Conservation (phyloP, 1,284 basidiomycete genomes). For the Moesziomyces parantarcticus region DNA sequence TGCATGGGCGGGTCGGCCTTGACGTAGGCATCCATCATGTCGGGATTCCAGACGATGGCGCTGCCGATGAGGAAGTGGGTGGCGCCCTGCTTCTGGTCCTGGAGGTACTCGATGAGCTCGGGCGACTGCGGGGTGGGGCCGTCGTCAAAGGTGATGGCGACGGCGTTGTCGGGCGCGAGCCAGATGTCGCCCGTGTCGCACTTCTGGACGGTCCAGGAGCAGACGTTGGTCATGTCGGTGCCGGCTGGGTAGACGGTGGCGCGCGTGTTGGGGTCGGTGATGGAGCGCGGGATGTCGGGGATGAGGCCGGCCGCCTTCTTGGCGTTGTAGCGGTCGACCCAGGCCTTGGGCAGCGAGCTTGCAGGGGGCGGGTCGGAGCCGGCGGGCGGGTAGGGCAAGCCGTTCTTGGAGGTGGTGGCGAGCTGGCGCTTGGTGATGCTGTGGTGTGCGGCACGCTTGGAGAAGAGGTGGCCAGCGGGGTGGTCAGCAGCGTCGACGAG, state of each 20-base stretch:
- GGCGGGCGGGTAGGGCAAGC: slow-evolving; percentile 54
- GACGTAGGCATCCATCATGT: slow-evolving; percentile 72
- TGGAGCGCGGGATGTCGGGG: slow-evolving; percentile 75
- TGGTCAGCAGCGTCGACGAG: slow-evolving; percentile 40
- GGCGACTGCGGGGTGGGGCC: slow-evolving; percentile 73
- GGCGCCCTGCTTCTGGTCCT: slow-evolving; percentile 72
- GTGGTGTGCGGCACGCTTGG: slow-evolving; percentile 37
- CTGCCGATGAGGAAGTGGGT: slow-evolving; percentile 87
- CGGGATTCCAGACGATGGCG: slow-evolving; percentile 75
- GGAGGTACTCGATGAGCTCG: slow-evolving; percentile 73
- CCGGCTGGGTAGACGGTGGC: slow-evolving; percentile 51
- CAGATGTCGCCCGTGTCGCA: slow-evolving; percentile 58
- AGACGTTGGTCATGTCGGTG: slow-evolving; percentile 53
- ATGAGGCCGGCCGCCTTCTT: slow-evolving; percentile 79
- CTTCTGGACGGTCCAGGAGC: slow-evolving; percentile 60
- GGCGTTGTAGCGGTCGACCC: slow-evolving; percentile 75
- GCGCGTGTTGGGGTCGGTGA: slow-evolving; percentile 51
- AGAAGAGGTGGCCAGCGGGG: slow-evolving; percentile 47
- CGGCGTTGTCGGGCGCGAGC: slow-evolving; percentile 53
- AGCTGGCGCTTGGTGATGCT: slow-evolving; percentile 46
- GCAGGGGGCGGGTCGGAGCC: slow-evolving; percentile 46
- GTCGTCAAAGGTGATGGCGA: slow-evolving; percentile 73
- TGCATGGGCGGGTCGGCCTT: slow-evolving; percentile 72
- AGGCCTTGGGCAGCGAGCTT: slow-evolving; percentile 68
- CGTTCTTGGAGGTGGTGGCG: slow-evolving; percentile 48